Evolutionary conservation across 2,329 filamentous ascomycete genomes (phyloP).

Genomic region (Shiraia bambusicola): DNA sequence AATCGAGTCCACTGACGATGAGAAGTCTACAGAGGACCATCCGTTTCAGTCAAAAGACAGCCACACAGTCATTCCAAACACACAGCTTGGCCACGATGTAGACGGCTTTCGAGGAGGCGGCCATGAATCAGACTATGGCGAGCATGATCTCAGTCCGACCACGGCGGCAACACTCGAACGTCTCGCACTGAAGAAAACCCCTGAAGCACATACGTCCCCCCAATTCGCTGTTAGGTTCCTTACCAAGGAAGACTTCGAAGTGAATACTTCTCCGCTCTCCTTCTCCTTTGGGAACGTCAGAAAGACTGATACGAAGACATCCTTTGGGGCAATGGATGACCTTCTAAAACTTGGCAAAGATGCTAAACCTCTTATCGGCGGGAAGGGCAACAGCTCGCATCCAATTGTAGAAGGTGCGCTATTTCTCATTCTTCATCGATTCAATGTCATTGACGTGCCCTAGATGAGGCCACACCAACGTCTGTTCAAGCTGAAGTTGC

Average conservation of each 20-base stretch:
- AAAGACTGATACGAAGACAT: neutral
- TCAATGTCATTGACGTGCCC: too few relatives aligned
- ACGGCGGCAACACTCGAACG: slow-evolving; percentile 5
- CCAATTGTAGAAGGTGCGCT: too few relatives aligned
- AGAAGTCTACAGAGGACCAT: slow-evolving; percentile 2
- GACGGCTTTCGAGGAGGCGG: neutral
- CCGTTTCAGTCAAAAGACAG: slow-evolving; percentile 20
- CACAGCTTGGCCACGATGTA: slow-evolving; percentile 14
- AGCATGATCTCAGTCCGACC: slow-evolving; percentile 3
- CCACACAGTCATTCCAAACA: slow-evolving; percentile 20
- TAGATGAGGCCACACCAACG: too few relatives aligned
- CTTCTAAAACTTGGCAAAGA: neutral
- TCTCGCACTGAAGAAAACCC: slow-evolving; percentile 2
- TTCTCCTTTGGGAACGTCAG: slow-evolving; percentile 5
- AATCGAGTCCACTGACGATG: slow-evolving; percentile 16
- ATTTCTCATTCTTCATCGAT: too few relatives aligned
- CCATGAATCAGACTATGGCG: neutral
- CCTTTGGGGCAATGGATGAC: neutral
- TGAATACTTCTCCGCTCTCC: neutral
- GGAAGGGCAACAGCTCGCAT: too few relatives aligned
- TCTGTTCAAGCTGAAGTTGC: too few relatives aligned
- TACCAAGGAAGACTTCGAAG: neutral
- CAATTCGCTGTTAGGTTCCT: neutral
- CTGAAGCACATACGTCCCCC: neutral
- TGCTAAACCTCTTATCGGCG: too few relatives aligned